phyloP scores from a whole-genome alignment of 169 alveolate genomes.

The Eimeria acervulina region DNA sequence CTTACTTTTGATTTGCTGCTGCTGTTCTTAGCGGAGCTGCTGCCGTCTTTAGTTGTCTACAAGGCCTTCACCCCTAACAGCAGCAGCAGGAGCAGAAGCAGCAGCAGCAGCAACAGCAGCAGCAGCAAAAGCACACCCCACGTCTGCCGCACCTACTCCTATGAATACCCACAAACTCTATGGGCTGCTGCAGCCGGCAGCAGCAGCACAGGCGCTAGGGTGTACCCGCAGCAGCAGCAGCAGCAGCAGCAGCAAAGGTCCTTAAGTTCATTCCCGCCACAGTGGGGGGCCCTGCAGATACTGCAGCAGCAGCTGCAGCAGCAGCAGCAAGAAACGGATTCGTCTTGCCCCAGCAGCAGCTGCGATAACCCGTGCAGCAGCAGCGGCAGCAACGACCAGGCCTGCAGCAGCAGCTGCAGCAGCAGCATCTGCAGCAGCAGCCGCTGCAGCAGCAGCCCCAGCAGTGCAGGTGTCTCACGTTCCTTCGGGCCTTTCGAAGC shows the following conservation, averaged over 20 bases:
- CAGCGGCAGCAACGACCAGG: too few species aligned
- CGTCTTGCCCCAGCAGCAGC: constrained; percentile 21
- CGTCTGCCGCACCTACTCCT: background rate
- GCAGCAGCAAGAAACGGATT: background rate
- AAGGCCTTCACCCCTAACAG: constrained; percentile 9
- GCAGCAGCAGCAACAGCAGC: constrained; percentile 24
- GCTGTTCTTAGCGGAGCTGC: background rate
- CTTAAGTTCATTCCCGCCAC: too few species aligned
- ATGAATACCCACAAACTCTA: background rate
- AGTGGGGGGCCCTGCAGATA: too few species aligned
- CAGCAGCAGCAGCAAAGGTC: too few species aligned
- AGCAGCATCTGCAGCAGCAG: too few species aligned
- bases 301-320: too few species aligned
- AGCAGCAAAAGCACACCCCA: background rate
- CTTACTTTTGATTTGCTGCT: constrained; percentile 7
- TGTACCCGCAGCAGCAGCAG: background rate
- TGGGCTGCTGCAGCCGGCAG: background rate
- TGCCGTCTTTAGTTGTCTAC: background rate
- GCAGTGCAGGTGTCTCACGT: background rate
- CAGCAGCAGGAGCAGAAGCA: background rate
- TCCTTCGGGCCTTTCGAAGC: background rate
- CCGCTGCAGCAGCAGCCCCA: too few species aligned
- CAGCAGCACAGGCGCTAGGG: constrained; percentile 9
- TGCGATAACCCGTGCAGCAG: background rate
- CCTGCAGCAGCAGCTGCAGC: too few species aligned